Percentiles rank a stretch among this genome's conserved stretches.
Evolutionary conservation across 441 rosid genomes (phyloP).

Genomic region (Omphalea diandra): DNA sequence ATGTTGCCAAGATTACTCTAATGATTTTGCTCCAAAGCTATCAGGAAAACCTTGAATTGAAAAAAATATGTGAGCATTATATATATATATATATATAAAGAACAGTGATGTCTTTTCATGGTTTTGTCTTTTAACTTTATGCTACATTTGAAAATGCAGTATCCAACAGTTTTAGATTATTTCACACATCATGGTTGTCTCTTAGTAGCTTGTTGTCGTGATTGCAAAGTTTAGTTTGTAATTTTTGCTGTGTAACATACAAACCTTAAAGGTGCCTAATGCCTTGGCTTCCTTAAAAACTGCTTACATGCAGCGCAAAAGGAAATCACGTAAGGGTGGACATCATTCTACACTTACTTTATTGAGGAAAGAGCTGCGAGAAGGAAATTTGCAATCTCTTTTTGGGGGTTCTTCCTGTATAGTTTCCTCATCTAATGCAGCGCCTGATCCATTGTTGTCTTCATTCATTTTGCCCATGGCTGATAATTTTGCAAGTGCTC

Average conservation of each 20-base stretch:
- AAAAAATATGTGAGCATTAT: neutral
- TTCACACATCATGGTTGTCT: neutral
- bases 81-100: neutral
- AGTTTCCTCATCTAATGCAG: conserved; percentile 60
- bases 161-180: neutral
- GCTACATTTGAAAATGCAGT: neutral
- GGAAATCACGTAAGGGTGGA: conserved; percentile 86
- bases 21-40: conserved; percentile 1
- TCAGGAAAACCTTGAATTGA: neutral
- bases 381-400: conserved; percentile 79
- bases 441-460: conserved; percentile 86
- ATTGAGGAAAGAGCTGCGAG: conserved; percentile 85
- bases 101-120: neutral
- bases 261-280: conserved; percentile 1
- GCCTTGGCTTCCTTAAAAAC: conserved; percentile 54
- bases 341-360: conserved; percentile 74
- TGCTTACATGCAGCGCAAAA: conserved; percentile 74
- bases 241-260: neutral
- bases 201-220: conserved; percentile 1
- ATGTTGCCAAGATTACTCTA: neutral
- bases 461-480: conserved; percentile 79
- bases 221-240: conserved; percentile 2
- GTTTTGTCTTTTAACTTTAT: neutral
- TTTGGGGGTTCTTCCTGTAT: conserved; percentile 71
- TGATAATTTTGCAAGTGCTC: conserved; percentile 48